These are phyloP conservation scores for Colletotrichum theobromicola DNA, from an alignment of 2,329 filamentous ascomycete species.

Conservation along the genomic window DNA sequence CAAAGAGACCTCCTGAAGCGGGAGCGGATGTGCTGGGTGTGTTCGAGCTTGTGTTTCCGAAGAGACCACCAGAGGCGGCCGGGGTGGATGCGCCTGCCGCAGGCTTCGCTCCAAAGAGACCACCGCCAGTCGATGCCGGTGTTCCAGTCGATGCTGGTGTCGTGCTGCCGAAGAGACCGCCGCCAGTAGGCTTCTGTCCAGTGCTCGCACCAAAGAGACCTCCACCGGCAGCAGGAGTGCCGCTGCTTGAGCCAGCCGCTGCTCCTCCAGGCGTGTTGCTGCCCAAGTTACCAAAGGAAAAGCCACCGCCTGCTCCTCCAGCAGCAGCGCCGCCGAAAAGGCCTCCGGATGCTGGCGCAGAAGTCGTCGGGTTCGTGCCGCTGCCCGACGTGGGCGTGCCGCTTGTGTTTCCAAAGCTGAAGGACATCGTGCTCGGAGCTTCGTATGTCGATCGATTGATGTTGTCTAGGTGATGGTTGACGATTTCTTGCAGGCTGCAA, in stretches of 20 bases:
- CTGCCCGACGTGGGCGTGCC: constrained; percentile 26
- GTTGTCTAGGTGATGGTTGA: neutral
- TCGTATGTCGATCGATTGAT: neutral
- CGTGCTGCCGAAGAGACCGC: constrained; percentile 28
- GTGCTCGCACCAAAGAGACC: constrained; percentile 36
- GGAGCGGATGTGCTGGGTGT: constrained; percentile 22
- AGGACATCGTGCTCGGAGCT: constrained; percentile 37
- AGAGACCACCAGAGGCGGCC: constrained; percentile 9
- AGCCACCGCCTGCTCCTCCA: constrained; percentile 33
- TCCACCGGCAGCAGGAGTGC: constrained; percentile 31
- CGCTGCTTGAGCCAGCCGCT: constrained; percentile 28
- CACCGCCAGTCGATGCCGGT: constrained; percentile 18
- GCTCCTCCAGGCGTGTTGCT: constrained; percentile 11
- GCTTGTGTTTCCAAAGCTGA: constrained; percentile 41
- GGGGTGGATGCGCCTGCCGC: constrained; percentile 12
- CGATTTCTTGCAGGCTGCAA: neutral
- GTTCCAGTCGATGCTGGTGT: constrained; percentile 27
- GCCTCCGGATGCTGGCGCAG: constrained; percentile 41
- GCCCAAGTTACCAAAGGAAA: constrained; percentile 45
- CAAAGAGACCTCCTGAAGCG: constrained; percentile 23
- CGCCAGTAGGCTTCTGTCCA: constrained; percentile 25
- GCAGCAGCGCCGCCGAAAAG: constrained; percentile 42
- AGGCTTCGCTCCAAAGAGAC: constrained; percentile 34
- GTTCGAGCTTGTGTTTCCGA: constrained; percentile 5
- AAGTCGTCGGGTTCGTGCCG: constrained; percentile 30